Base-by-base conservation (phyloP, 2,329 filamentous ascomycete genomes). In the Huntiella savannae region DNA sequence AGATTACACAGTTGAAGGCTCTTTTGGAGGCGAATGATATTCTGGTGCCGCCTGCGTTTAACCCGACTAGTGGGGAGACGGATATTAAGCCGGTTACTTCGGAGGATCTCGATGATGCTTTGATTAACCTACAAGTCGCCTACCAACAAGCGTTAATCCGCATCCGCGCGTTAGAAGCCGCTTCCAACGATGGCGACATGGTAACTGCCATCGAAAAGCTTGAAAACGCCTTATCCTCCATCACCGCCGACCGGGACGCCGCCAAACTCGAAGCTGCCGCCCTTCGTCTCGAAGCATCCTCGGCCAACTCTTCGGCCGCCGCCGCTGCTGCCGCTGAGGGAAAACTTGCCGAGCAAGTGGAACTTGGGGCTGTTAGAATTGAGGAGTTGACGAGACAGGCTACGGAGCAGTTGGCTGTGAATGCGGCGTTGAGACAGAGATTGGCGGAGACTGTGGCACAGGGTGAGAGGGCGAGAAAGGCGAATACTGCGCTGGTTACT, bases 21-120 rank as follows among this genome's bases (percentile, higher is more conserved):
- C 67, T 96, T 19, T 70, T 96, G 15, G 68, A 78, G 50, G 84
- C 93, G 59, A 82, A 87, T 54, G 86, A 95, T 56, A 85, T 87
- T 47, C 67, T 78, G 36, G 76, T 82, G 17, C 77, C 80, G 0
- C 76, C 76, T 40, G 70, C 71, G 12, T 62, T 71, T 48, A 67
- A 64, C 43, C 68, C 67, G 47, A 32, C 43, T n/a, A 45, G 45
- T 11, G 50, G 43, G n/a, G 50, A 42, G 38, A 22, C 41, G 16
- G 40, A 44, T 55, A 57, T 53, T 53, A 58, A 55, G 47, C 54
- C 51, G 5, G 72, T 75, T 12, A 78, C 78, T 8, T 84, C 82
- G 0, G 71, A 77, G 40, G 79, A 82, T 4, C 68, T 94, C 8
- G 73, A 83, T 56, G 70, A 69, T 51, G 81, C 84, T 0, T 91